Conservation (phyloP, 768 basidiomycete genomes). For the Fibroporia radiculosa region DNA sequence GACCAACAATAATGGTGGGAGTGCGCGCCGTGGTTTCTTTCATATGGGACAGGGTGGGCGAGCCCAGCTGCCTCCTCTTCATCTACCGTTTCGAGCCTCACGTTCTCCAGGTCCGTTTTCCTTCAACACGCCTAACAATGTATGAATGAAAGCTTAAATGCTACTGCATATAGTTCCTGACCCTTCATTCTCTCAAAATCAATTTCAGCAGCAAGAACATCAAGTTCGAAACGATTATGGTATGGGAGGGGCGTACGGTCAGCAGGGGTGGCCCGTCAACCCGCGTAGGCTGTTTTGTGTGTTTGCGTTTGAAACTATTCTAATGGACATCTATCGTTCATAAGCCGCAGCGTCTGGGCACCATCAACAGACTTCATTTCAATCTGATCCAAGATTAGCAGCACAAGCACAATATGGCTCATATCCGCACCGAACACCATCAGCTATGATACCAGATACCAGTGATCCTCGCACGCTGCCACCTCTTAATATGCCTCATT, state of each 20-base stretch:
- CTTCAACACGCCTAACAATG: slow-evolving; percentile 18
- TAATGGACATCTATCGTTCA: neutral
- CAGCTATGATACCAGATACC: slow-evolving; percentile 39
- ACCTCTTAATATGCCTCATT: slow-evolving; percentile 31
- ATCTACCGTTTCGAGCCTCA: slow-evolving; percentile 81
- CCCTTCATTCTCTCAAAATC: slow-evolving; percentile 38
- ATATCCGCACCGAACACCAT: slow-evolving; percentile 41
- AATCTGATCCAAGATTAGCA: slow-evolving; percentile 41
- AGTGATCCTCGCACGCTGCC: slow-evolving; percentile 53
- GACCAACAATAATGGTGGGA: slow-evolving; percentile 14
- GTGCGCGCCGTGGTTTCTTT: slow-evolving; percentile 55
- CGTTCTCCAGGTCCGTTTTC: slow-evolving; percentile 82
- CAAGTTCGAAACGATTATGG: slow-evolving; percentile 53
- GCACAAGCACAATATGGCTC: slow-evolving; percentile 34
- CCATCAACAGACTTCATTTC: slow-evolving; percentile 9
- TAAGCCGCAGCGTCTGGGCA: neutral
- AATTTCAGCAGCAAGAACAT: slow-evolving; percentile 59
- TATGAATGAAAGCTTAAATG: slow-evolving; percentile 29
- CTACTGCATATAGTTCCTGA: slow-evolving; percentile 59
- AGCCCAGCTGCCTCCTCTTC: slow-evolving; percentile 81
- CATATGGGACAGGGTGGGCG: slow-evolving; percentile 81
- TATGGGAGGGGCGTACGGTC: slow-evolving; percentile 21
- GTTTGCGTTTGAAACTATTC: neutral
- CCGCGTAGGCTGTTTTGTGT: slow-evolving; percentile 14
- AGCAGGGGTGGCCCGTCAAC: slow-evolving; percentile 21